A percentile compares a stretch with the other conserved stretches of the same genome.
phyloP scores from a whole-genome alignment of 1,139 yeast species.

The Magnusiomyces ingens region DNA sequence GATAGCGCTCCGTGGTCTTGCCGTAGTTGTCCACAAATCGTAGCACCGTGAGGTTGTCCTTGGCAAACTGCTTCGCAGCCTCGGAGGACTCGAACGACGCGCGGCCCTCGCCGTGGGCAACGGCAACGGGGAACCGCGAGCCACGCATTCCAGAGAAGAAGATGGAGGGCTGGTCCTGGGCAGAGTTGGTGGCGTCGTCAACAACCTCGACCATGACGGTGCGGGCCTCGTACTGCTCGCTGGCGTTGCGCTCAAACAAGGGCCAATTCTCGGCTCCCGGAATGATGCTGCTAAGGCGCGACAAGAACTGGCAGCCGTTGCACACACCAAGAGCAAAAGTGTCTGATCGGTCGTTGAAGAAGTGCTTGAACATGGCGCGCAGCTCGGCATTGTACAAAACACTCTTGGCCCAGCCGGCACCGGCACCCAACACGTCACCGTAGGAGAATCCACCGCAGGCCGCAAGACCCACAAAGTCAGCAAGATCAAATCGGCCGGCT shows the following conservation, averaged over 20 bases:
- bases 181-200: constrained; percentile 37
- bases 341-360: constrained; percentile 80
- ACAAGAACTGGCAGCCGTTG: constrained; percentile 96
- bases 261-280: constrained; percentile 99
- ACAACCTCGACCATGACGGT: constrained; percentile 80
- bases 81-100: constrained; percentile 55
- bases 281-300: constrained; percentile 78
- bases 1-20: constrained; percentile 69
- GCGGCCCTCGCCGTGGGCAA: constrained; percentile 98
- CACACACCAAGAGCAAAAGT: constrained; percentile 99
- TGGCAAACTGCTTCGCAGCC: constrained; percentile 41
- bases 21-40: constrained; percentile 91
- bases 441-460: constrained; percentile 99
- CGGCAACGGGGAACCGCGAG: constrained; percentile 88
- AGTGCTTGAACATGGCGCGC: constrained; percentile 65
- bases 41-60: constrained; percentile 51
- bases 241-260: constrained; percentile 78
- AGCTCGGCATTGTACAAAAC: constrained; percentile 81
- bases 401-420: constrained; percentile 98
- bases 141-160: constrained; percentile 90
- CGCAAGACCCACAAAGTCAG: constrained; percentile 84
- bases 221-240: constrained; percentile 97
- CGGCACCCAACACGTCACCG: constrained; percentile 99
- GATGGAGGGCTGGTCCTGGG: constrained; percentile 45
- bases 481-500: constrained; percentile 63